Evolutionary conservation across 2,329 filamentous ascomycete genomes (phyloP).

Genomic region (Cyphellophora attinorum): DNA sequence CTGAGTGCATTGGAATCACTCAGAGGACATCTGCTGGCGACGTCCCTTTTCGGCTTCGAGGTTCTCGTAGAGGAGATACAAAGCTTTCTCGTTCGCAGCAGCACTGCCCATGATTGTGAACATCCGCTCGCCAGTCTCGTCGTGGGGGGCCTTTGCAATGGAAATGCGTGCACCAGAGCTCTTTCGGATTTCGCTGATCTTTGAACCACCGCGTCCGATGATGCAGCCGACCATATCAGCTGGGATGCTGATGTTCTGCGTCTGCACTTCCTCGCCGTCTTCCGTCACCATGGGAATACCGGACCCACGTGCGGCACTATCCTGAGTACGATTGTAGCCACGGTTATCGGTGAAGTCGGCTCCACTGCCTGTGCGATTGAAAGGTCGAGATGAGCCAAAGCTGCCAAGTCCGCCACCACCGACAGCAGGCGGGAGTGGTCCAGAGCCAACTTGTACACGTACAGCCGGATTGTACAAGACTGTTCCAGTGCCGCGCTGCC

Average conservation of each 20-base stretch:
- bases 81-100: constrained; percentile 86
- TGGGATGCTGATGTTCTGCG: constrained; percentile 98
- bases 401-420: constrained; percentile 28
- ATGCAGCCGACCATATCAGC: constrained; percentile 99
- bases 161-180: constrained; percentile 94
- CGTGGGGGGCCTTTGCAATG: constrained; percentile 92
- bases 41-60: constrained; percentile 98
- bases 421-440: constrained; percentile 41
- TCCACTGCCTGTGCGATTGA: constrained; percentile 90
- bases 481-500: constrained; percentile 92
- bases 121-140: constrained; percentile 97
- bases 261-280: constrained; percentile 95
- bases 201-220: constrained; percentile 87
- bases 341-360: constrained; percentile 89
- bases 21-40: constrained; percentile 66
- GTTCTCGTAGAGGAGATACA: constrained; percentile 97
- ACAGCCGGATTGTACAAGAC: constrained; percentile 96
- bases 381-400: constrained; percentile 51
- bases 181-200: constrained; percentile 98
- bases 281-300: constrained; percentile 84
- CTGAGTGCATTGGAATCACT: constrained; percentile 27
- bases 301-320: constrained; percentile 44
- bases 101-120: constrained; percentile 98
- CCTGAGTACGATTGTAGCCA: constrained; percentile 69
- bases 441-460: constrained; percentile 61